Evolutionary conservation across 1,284 basidiomycete genomes (phyloP), one percentile per base, ranked within the genome.

Genomic region (Sporisorium exsertum): DNA sequence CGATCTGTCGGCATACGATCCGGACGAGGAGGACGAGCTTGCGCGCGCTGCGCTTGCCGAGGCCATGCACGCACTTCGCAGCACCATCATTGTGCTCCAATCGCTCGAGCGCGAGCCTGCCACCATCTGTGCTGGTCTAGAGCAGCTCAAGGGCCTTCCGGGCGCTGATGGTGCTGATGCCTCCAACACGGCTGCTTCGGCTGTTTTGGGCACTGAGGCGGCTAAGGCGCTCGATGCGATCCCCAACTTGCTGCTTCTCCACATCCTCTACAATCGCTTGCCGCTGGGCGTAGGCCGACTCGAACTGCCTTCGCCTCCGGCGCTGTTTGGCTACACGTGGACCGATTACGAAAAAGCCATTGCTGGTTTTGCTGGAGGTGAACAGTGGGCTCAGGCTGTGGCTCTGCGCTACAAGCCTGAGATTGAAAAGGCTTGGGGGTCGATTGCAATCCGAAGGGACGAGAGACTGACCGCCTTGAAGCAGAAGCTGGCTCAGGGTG

Each of bases 41-140:
- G 83, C 83, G 0, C 72, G 72, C 22, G 81, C 79, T 9, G 83
- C 83, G 20, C 73, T 85, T 5, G 77, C 70, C 24, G 83, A 85
- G 60, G 83, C 83, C 5, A 69, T 84, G 55, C 75, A 78, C n/a
- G 83, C 82, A 7, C 61, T 84, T 33, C 77, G 72, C 43, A 77
- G 74, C 66, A 82, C 80, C 43, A 68, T 79, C 55, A 69, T 78
- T 20, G 81, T 82, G 47, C 64, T 82, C 3, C 78, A 81, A 35
- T 68, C 77, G 20, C 61, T 84, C 33, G 77, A 83, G 22, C 72
- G 68, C 20, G 77, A 82, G 29, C 78, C 80, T 6, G 77, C 72
- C 24, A 72, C 71, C n/a, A 70, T 78, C 40, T 69, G 71, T 46
- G 65, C 57, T 16, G 64, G 64, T 18, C 47, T 73, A 1, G 58